Evolutionary conservation across 768 basidiomycete species (phyloP).

Genomic region (Boletus sp.): DNA sequence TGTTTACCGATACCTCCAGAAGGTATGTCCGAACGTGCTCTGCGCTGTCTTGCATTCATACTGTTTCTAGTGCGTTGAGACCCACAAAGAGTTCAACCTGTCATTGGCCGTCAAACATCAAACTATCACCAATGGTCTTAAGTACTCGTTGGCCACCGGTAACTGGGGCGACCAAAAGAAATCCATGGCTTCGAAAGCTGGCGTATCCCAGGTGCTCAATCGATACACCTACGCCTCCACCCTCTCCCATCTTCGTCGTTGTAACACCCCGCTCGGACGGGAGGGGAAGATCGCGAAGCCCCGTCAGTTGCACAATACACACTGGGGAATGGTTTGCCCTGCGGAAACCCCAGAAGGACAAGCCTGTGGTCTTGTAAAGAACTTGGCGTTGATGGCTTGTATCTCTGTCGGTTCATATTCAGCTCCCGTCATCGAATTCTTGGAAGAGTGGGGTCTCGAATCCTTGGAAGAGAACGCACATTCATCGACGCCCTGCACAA

Average conservation of each 20-base stretch:
- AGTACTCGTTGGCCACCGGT: constrained; percentile 96
- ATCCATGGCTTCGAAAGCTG: constrained; percentile 95
- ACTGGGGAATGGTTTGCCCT: constrained; percentile 99
- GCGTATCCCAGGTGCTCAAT: constrained; percentile 98
- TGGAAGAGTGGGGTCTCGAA: constrained; percentile 98
- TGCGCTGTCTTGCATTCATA: neutral
- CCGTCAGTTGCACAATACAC: constrained; percentile 97
- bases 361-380: constrained; percentile 98
- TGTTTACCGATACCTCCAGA: constrained; percentile 95
- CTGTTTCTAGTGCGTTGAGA: constrained; percentile 81
- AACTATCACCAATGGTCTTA: constrained; percentile 96
- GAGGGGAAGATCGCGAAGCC: constrained; percentile 99
- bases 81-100: constrained; percentile 92
- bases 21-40: constrained; percentile 49
- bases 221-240: constrained; percentile 99
- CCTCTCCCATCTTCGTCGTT: constrained; percentile 94
- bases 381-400: constrained; percentile 94
- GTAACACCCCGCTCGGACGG: constrained; percentile 96
- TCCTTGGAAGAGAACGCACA: constrained; percentile 92
- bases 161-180: constrained; percentile 99
- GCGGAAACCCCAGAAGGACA: constrained; percentile 99
- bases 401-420: constrained; percentile 97
- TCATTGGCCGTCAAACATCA: constrained; percentile 91
- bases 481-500: constrained; percentile 79
- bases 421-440: constrained; percentile 94